Percentiles rank a stretch among this genome's conserved stretches.
Conservation (phyloP, 192 early-diverging fungal species). For the Gamsiella multidivaricata region DNA sequence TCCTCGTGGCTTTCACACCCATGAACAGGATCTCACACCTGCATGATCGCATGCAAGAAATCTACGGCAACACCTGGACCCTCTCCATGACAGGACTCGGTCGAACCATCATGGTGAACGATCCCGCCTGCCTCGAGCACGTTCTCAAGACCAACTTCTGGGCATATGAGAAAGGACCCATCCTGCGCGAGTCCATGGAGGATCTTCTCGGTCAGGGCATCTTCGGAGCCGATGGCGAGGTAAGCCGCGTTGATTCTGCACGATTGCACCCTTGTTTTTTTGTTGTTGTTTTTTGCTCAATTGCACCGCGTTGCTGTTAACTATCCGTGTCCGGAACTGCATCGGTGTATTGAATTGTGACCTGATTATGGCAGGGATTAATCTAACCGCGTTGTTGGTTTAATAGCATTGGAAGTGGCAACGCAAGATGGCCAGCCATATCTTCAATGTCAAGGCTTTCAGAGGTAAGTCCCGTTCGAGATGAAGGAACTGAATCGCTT, state of each 20-base stretch:
- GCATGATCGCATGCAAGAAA: conserved; percentile 30
- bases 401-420: conserved; percentile 45
- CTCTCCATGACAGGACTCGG: conserved; percentile 15
- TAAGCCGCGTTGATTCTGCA: too few relatives aligned
- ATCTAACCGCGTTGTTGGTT: neutral
- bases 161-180: conserved; percentile 27
- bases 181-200: conserved; percentile 5
- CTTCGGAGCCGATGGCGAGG: conserved; percentile 44
- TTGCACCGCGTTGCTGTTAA: neutral
- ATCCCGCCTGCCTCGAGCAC: conserved; percentile 33
- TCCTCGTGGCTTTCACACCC: conserved; percentile 4
- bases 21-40: conserved; percentile 15
- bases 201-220: conserved; percentile 44
- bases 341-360: too few relatives aligned
- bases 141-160: conserved; percentile 50
- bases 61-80: conserved; percentile 31
- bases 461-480: conserved; percentile 7
- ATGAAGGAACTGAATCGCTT: too few relatives aligned
- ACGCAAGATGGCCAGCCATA: conserved; percentile 45
- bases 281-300: neutral
- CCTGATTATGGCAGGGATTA: neutral
- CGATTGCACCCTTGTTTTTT: too few relatives aligned
- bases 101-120: conserved; percentile 34
- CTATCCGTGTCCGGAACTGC: too few relatives aligned
- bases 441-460: conserved; percentile 50